Conservation (phyloP, 768 basidiomycete species). For the Hebeloma cylindrosporum region DNA sequence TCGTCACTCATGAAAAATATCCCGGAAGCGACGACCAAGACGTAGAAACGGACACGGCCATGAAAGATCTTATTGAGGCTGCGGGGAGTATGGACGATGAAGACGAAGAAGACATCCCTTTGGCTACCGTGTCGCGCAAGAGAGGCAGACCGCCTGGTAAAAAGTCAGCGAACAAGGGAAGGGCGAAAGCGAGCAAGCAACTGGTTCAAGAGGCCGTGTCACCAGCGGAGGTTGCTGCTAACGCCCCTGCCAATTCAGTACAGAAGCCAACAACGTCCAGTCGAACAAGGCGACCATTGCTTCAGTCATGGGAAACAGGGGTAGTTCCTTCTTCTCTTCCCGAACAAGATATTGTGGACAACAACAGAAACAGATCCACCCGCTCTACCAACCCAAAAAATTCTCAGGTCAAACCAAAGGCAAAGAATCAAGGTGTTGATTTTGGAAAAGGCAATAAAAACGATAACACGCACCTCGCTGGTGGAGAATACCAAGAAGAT, state of each 20-base stretch:
- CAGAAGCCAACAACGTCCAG: conserved; percentile 2
- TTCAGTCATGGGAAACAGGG: conserved; percentile 32
- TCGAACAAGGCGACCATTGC: conserved; percentile 7
- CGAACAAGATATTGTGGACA: conserved; percentile 42
- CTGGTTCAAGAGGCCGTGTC: background rate
- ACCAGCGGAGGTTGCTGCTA: background rate
- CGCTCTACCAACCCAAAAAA: background rate
- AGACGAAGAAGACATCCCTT: conserved; percentile 44
- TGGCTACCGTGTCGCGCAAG: conserved; percentile 29
- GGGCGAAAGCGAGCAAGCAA: conserved; percentile 19
- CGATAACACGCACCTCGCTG: conserved; percentile 40
- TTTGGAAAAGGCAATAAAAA: conserved; percentile 29
- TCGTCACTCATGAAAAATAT: background rate
- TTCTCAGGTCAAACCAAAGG: conserved; percentile 15
- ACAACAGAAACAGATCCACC: conserved; percentile 6
- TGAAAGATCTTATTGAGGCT: too few species aligned
- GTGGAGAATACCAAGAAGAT: conserved; percentile 40
- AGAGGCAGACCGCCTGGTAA: conserved; percentile 11
- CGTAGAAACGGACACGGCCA: conserved; percentile 12
- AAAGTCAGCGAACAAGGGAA: conserved; percentile 16
- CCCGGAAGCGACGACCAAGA: conserved; percentile 6
- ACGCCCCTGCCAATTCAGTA: background rate
- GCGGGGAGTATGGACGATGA: too few species aligned
- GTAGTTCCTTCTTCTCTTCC: conserved; percentile 63
- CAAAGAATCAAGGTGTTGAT: conserved; percentile 24